These are phyloP conservation scores for Kuraishia molischiana DNA, from an alignment of 805 yeast species.

Conservation along the genomic window DNA sequence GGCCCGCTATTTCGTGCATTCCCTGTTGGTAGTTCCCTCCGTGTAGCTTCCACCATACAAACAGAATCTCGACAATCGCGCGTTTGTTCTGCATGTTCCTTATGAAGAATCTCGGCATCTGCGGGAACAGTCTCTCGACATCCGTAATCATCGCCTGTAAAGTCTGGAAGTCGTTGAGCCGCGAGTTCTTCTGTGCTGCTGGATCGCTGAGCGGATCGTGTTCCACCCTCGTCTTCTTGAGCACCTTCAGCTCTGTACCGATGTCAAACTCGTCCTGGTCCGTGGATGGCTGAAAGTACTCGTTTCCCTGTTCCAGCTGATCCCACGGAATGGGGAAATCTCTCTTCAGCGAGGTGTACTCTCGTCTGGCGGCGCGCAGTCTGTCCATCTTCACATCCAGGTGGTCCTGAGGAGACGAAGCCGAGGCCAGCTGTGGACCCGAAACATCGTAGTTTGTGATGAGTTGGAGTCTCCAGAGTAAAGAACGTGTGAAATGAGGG, in stretches of 20 bases:
- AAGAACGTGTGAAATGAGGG: conserved; percentile 12
- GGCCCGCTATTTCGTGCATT: conserved; percentile 41
- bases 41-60: conserved; percentile 39
- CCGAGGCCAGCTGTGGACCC: not conserved
- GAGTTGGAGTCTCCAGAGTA: conserved; percentile 14
- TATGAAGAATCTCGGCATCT: conserved; percentile 19
- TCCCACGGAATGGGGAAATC: conserved; percentile 24
- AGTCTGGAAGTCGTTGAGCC: conserved; percentile 26
- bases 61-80: conserved; percentile 31
- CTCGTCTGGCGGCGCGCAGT: conserved; percentile 9
- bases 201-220: conserved; percentile 11
- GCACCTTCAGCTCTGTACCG: conserved; percentile 2
- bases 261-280: conserved; percentile 14
- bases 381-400: conserved; percentile 7
- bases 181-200: not conserved
- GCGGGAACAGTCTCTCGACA: conserved; percentile 43
- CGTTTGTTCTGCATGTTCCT: conserved; percentile 14
- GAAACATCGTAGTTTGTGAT: conserved; percentile 5
- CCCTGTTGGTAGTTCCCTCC: conserved; percentile 38
- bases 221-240: conserved; percentile 5
- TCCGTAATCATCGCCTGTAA: conserved; percentile 36
- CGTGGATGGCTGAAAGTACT: conserved; percentile 9
- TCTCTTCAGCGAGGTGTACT: conserved; percentile 9
- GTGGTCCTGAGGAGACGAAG: not conserved
- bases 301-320: conserved; percentile 15